phyloP scores from a whole-genome alignment of 106 monocot species.

The Dactylorhiza incarnata region DNA sequence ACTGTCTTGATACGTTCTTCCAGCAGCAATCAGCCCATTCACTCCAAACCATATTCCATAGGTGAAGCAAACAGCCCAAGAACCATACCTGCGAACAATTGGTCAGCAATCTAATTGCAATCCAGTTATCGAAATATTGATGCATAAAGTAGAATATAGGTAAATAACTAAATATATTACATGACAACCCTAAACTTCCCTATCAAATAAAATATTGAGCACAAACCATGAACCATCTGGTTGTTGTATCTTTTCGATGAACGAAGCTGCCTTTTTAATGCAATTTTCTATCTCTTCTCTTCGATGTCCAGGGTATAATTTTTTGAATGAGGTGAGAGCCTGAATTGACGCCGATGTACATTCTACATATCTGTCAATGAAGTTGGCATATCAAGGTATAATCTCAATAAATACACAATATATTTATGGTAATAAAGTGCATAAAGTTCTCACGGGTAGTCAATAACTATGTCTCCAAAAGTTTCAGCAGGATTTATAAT shows the following conservation, averaged over 20 bases:
- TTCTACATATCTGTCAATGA: constrained; percentile 69
- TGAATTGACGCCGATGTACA: constrained; percentile 87
- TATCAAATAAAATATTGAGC: not conserved
- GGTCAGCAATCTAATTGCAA: not conserved
- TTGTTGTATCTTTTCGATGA: constrained; percentile 67
- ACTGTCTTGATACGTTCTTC: constrained; percentile 56
- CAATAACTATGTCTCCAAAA: constrained; percentile 92
- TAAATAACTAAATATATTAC: not conserved
- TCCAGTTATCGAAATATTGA: not conserved
- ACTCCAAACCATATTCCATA: constrained; percentile 92
- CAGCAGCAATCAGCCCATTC: constrained; percentile 66
- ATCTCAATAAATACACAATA: not conserved
- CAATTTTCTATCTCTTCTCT: constrained; percentile 72
- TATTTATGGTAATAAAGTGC: not conserved
- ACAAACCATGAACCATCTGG: constrained; percentile 84
- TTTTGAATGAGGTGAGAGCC: constrained; percentile 60
- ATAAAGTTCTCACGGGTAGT: constrained; percentile 64
- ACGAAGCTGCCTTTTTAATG: constrained; percentile 50
- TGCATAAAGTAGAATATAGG: not conserved
- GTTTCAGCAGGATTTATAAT: constrained; percentile 87
- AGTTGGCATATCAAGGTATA: not conserved
- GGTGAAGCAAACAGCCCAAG: constrained; percentile 95
- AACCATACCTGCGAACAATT: constrained; percentile 66
- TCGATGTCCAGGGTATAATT: constrained; percentile 74
- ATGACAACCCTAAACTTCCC: not conserved